Evolutionary conservation across 139 green algal species (phyloP).

Genomic region (Chlamydomonas schloesseri): DNA sequence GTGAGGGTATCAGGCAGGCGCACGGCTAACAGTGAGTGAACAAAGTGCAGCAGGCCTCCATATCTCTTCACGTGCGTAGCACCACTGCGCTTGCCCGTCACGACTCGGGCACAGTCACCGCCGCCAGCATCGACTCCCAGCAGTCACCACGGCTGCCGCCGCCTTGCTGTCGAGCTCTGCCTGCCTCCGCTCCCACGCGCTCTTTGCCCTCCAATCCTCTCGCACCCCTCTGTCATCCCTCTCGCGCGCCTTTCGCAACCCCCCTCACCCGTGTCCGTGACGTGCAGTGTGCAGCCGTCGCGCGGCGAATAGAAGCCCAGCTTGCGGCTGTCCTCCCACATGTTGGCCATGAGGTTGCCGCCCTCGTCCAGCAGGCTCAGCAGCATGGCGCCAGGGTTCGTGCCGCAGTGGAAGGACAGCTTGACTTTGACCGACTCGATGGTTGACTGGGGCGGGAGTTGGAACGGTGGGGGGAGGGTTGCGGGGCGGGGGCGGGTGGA

Average conservation of each 20-base stretch:
- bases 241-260: background rate
- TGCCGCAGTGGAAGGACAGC: slow-evolving; percentile 92
- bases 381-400: slow-evolving; percentile 78
- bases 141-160: too few relatives aligned
- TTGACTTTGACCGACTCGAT: slow-evolving; percentile 91
- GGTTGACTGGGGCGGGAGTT: slow-evolving; percentile 64
- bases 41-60: too few relatives aligned
- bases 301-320: slow-evolving; percentile 97
- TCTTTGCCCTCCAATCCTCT: background rate
- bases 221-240: too few relatives aligned
- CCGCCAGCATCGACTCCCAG: too few relatives aligned
- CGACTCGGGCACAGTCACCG: too few relatives aligned
- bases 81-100: too few relatives aligned
- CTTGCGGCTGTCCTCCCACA: slow-evolving; percentile 75
- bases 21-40: too few relatives aligned
- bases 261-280: background rate
- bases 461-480: background rate
- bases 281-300: slow-evolving; percentile 27
- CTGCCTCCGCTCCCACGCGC: background rate
- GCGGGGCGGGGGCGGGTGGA: background rate
- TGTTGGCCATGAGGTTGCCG: slow-evolving; percentile 59
- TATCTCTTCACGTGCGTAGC: too few relatives aligned
- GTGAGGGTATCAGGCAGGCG: background rate
- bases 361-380: slow-evolving; percentile 89
- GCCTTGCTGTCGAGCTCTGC: too few relatives aligned